These are phyloP conservation scores for Nigrospora osmanthi DNA, from an alignment of 2,329 filamentous ascomycete genomes.

Conservation along the genomic window DNA sequence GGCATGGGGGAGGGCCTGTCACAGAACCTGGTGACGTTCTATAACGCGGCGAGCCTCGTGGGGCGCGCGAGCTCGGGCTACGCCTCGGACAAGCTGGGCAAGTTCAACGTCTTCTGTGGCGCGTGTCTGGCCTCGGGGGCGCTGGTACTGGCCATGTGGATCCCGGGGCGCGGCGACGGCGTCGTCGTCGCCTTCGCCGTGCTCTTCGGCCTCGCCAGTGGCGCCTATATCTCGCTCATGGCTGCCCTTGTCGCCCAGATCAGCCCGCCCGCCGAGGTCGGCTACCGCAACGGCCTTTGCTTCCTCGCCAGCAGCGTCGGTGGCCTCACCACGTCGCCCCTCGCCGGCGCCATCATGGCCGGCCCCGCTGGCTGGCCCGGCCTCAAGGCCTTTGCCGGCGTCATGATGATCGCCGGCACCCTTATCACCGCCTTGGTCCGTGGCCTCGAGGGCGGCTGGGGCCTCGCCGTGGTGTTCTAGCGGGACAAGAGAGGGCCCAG, in stretches of 20 bases:
- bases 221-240: conserved; percentile 14
- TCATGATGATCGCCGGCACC: conserved; percentile 4
- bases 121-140: conserved; percentile 26
- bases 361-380: conserved; percentile 1
- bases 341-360: conserved; percentile 28
- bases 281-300: conserved; percentile 41
- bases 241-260: conserved; percentile 29
- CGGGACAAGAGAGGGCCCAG: no score
- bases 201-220: conserved; percentile 15
- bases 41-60: conserved; percentile 5
- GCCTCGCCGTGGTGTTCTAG: conserved; percentile 4
- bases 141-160: conserved; percentile 20
- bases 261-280: conserved; percentile 41
- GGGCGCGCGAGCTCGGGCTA: conserved; percentile 4
- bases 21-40: conserved; percentile 5
- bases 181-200: conserved; percentile 11
- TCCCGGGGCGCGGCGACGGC: conserved; percentile 10
- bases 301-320: conserved; percentile 43
- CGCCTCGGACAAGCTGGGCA: conserved; percentile 6
- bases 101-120: conserved; percentile 22
- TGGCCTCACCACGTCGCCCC: conserved; percentile 40
- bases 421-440: neutral
- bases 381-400: conserved; percentile 4
- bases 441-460: neutral
- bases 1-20: conserved; percentile 3